Conservation (phyloP, 371 early-diverging fungal genomes). For the Nematocida minor region DNA sequence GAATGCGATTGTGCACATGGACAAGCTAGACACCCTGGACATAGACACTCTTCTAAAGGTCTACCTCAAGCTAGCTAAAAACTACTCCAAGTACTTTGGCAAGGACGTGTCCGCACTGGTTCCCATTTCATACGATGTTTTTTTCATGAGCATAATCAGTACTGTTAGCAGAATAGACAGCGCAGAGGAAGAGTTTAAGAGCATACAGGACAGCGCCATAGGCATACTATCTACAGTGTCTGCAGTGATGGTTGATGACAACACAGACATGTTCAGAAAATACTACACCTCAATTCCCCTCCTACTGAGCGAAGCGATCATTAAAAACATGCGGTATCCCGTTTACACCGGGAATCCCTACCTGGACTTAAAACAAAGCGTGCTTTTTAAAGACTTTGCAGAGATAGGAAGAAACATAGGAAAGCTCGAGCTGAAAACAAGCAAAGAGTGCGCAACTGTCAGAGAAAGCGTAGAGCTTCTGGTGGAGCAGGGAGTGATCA, state of each 20-base stretch:
- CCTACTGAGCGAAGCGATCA: not conserved
- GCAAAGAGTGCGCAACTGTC: conserved; percentile 30
- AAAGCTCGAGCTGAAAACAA: not conserved
- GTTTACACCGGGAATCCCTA: not conserved
- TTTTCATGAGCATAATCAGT: not conserved
- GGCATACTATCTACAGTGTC: not conserved
- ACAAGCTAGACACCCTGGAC: not conserved
- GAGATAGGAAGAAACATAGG: not conserved
- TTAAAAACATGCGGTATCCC: not conserved
- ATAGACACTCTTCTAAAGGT: not conserved
- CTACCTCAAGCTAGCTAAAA: not conserved
- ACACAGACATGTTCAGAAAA: not conserved
- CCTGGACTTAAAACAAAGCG: conserved; percentile 15
- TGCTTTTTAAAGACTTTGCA: not conserved
- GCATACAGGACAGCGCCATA: not conserved
- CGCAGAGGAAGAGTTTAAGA: not conserved
- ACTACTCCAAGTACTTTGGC: not conserved
- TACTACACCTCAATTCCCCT: conserved; percentile 6
- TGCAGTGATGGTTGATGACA: not conserved
- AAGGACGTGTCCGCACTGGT: not conserved
- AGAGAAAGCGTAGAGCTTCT: conserved; percentile 4
- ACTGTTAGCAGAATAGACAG: not conserved
- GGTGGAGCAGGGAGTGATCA: not conserved
- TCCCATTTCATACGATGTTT: not conserved
- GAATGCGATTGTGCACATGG: not conserved